These are phyloP conservation scores for Penstemon eatonii DNA, from an alignment of 257 asterid genomes.

Conservation along the genomic window DNA sequence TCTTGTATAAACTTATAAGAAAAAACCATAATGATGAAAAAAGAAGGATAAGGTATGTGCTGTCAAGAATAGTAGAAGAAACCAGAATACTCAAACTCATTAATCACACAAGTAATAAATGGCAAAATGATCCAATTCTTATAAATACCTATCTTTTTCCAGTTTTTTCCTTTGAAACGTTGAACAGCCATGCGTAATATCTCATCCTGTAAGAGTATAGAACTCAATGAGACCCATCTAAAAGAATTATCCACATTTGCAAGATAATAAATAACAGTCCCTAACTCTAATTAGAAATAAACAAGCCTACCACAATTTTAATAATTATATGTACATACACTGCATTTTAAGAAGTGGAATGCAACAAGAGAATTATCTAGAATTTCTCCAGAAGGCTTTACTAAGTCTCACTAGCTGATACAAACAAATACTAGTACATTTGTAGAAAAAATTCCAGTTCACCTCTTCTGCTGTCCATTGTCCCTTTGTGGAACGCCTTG, in stretches of 20 bases:
- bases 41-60: slow-evolving; percentile 23
- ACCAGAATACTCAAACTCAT: slow-evolving; percentile 20
- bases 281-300: slow-evolving; percentile 12
- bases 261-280: neutral
- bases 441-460: slow-evolving; percentile 22
- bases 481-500: slow-evolving; percentile 98
- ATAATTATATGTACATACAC: neutral
- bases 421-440: slow-evolving; percentile 8
- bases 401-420: slow-evolving; percentile 6
- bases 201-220: slow-evolving; percentile 69
- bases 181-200: slow-evolving; percentile 80
- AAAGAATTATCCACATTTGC: slow-evolving; percentile 9
- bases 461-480: slow-evolving; percentile 99
- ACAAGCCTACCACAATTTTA: slow-evolving; percentile 14
- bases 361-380: slow-evolving; percentile 5
- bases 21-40: slow-evolving; percentile 23
- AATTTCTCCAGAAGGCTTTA: slow-evolving; percentile 1
- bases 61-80: slow-evolving; percentile 23
- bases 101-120: slow-evolving; percentile 25
- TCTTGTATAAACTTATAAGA: slow-evolving; percentile 17
- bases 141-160: slow-evolving; percentile 89
- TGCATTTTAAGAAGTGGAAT: slow-evolving; percentile 15
- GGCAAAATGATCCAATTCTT: slow-evolving; percentile 30
- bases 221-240: slow-evolving; percentile 19
- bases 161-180: slow-evolving; percentile 86